Conservation (phyloP, 371 early-diverging fungal species). For the Actinomortierella ambigua region DNA sequence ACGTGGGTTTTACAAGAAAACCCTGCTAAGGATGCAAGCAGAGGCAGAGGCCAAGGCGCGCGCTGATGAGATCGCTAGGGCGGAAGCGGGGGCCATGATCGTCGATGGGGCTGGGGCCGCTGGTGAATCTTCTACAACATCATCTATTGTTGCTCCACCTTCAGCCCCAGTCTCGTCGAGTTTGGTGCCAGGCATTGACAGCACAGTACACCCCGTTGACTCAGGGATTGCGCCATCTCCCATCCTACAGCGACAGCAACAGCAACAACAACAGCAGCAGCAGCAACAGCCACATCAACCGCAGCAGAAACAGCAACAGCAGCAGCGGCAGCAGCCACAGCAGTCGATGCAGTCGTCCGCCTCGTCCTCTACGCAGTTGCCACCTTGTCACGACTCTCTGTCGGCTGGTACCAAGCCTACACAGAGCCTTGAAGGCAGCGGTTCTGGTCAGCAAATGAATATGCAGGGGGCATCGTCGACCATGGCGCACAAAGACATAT, state of each 20-base stretch:
- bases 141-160: neutral
- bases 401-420: no score
- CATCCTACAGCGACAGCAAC: neutral
- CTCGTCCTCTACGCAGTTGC: no score
- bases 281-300: slow-evolving; percentile 5
- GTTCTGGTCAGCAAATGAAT: no score
- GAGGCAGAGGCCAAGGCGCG: slow-evolving; percentile 29
- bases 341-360: no score
- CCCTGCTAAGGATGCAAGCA: slow-evolving; percentile 39
- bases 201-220: slow-evolving; percentile 2
- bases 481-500: no score
- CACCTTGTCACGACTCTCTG: no score
- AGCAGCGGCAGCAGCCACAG: neutral
- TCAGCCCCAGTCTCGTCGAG: neutral
- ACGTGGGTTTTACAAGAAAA: slow-evolving; percentile 39
- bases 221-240: no score
- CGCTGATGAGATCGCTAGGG: slow-evolving; percentile 2
- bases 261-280: neutral
- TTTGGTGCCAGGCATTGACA: neutral
- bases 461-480: no score
- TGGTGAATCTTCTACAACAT: no score
- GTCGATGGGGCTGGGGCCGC: slow-evolving; percentile 10
- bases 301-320: neutral
- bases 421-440: no score
- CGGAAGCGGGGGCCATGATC: no score